These are phyloP conservation scores for Aspergillus pseudotamarii DNA, from an alignment of 2,329 filamentous ascomycete genomes.

Conservation along the genomic window DNA sequence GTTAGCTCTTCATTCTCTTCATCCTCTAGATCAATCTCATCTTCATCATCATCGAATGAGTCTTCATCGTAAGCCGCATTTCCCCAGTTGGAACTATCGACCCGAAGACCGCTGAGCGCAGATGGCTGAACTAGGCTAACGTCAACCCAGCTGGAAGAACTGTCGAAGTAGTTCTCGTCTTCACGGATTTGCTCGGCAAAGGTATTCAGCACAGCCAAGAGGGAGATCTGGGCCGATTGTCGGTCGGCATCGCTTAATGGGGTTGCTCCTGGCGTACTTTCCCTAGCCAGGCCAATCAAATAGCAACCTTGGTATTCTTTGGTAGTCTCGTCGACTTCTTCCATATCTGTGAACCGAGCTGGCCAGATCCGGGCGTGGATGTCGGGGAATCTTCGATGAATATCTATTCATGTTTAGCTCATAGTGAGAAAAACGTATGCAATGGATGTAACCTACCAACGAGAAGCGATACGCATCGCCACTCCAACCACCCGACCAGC, in stretches of 20 bases:
- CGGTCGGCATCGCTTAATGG: background rate
- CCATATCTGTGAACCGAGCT: constrained; percentile 8
- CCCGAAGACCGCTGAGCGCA: background rate
- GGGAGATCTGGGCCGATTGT: constrained; percentile 8
- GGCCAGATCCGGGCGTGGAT: constrained; percentile 14
- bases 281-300: constrained; percentile 7
- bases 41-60: background rate
- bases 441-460: constrained; percentile 6
- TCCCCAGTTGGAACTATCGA: constrained; percentile 4
- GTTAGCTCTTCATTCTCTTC: background rate
- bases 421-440: accelerated
- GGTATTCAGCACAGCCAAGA: constrained; percentile 2
- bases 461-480: constrained; percentile 12
- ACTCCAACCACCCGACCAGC: constrained; percentile 12
- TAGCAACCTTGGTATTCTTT: constrained; percentile 11
- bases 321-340: background rate
- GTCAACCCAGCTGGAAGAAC: constrained; percentile 12
- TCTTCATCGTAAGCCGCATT: background rate
- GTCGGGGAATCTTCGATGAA: constrained; percentile 10
- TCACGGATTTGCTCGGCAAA: constrained; percentile 8
- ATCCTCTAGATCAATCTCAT: constrained; percentile 11
- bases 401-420: background rate
- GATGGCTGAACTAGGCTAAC: background rate
- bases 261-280: background rate
- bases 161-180: constrained; percentile 13